Evolutionary conservation across 2,329 filamentous ascomycete genomes (phyloP).

Genomic region (Arthroderma sp.): DNA sequence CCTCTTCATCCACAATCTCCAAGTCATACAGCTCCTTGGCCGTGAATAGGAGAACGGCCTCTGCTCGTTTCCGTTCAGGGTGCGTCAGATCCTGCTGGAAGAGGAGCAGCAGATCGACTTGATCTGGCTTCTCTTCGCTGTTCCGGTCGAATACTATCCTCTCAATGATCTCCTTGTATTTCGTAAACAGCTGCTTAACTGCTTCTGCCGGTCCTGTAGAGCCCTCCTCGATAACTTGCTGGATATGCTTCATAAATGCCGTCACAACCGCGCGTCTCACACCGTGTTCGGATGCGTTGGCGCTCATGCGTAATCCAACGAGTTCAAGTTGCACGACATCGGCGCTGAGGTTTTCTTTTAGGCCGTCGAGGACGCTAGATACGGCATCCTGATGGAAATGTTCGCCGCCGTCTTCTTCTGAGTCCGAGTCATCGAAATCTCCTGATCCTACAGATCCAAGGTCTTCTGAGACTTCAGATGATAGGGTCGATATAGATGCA

Average conservation of each 20-base stretch:
- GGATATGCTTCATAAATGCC: constrained; percentile 70
- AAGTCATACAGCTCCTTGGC: constrained; percentile 74
- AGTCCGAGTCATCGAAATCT: constrained; percentile 61
- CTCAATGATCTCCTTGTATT: constrained; percentile 49
- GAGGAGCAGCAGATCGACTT: constrained; percentile 71
- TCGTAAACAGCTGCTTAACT: constrained; percentile 49
- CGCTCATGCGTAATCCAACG: constrained; percentile 79
- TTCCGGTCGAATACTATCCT: constrained; percentile 47
- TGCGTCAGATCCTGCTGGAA: constrained; percentile 63
- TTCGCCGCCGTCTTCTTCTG: constrained; percentile 45
- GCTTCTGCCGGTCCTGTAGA: constrained; percentile 52
- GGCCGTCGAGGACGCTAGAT: constrained; percentile 69
- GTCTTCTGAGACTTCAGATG: constrained; percentile 39
- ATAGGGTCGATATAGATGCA: constrained; percentile 51
- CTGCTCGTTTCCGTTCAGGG: constrained; percentile 45
- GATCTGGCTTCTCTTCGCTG: constrained; percentile 46
- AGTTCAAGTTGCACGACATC: constrained; percentile 91
- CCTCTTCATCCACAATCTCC: constrained; percentile 80
- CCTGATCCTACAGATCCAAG: constrained; percentile 34
- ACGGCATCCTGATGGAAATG: constrained; percentile 82
- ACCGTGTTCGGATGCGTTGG: constrained; percentile 78
- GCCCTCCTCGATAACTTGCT: constrained; percentile 50
- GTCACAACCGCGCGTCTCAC: constrained; percentile 76
- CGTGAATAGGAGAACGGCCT: constrained; percentile 58
- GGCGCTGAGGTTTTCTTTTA: constrained; percentile 56